phyloP scores from a whole-genome alignment of 257 asterid species.

The Coffea canephora region DNA sequence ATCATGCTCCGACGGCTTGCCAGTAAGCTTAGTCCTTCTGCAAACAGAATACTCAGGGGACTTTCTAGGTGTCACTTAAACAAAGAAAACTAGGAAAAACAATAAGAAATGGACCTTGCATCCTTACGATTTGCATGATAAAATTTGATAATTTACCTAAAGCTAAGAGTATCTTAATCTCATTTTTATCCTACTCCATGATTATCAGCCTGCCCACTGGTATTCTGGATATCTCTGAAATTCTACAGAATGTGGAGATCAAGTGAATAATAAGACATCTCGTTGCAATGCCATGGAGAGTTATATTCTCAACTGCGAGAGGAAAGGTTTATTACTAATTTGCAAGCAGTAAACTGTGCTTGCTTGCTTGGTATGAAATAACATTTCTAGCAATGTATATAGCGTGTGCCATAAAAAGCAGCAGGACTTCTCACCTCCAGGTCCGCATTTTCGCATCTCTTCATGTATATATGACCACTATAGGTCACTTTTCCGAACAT shows the following conservation, averaged over 20 bases:
- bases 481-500: background rate
- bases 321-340: conserved; percentile 28
- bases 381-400: conserved; percentile 21
- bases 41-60: conserved; percentile 23
- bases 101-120: background rate
- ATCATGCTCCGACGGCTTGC: conserved; percentile 34
- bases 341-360: conserved; percentile 38
- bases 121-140: background rate
- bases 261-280: too few relatives aligned
- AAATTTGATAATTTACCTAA: background rate
- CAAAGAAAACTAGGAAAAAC: conserved; percentile 17
- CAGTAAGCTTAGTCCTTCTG: conserved; percentile 27
- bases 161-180: background rate
- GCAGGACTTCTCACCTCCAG: conserved; percentile 38
- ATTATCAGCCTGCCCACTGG: conserved; percentile 34
- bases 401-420: background rate
- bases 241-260: conserved; percentile 27
- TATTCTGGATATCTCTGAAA: conserved; percentile 23
- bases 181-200: background rate
- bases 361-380: conserved; percentile 24
- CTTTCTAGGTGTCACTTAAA: conserved; percentile 5
- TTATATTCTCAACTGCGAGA: conserved; percentile 25
- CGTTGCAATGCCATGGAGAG: conserved; percentile 25
- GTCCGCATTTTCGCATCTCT: conserved; percentile 2
- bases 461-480: background rate